Evolutionary conservation across 2,329 filamentous ascomycete species (phyloP).

Genomic region (Chrysoporthe austroafricana): DNA sequence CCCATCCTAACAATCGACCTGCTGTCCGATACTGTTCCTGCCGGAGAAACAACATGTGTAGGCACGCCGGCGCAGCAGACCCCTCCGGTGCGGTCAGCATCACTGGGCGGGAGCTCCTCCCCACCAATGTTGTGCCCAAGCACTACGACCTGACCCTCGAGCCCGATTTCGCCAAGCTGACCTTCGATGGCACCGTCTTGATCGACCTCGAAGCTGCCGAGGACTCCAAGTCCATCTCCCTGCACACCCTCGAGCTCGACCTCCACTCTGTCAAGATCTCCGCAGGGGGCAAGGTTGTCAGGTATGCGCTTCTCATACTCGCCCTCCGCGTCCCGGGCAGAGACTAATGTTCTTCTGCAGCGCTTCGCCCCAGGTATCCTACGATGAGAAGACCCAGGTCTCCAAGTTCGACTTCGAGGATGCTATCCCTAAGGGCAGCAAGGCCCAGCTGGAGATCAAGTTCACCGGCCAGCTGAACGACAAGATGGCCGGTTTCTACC

Average conservation of each 20-base stretch:
- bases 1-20: slow-evolving; percentile 28
- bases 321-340: slow-evolving; percentile 22
- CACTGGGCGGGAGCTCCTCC: slow-evolving; percentile 78
- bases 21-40: slow-evolving; percentile 70
- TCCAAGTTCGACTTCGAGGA: slow-evolving; percentile 81
- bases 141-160: slow-evolving; percentile 94
- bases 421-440: slow-evolving; percentile 71
- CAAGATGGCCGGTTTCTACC: slow-evolving; percentile 88
- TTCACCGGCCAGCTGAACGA: slow-evolving; percentile 83
- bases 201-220: slow-evolving; percentile 88
- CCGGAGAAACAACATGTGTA: slow-evolving; percentile 73
- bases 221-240: slow-evolving; percentile 80
- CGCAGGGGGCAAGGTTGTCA: slow-evolving; percentile 58
- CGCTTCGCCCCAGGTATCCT: slow-evolving; percentile 68
- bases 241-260: slow-evolving; percentile 87
- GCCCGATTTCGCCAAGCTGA: slow-evolving; percentile 85
- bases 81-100: slow-evolving; percentile 41
- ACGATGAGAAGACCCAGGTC: slow-evolving; percentile 80
- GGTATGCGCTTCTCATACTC: slow-evolving; percentile 37
- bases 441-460: slow-evolving; percentile 76
- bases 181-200: slow-evolving; percentile 80
- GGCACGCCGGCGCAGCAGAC: slow-evolving; percentile 43
- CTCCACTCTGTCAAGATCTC: slow-evolving; percentile 75
- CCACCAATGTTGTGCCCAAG: slow-evolving; percentile 85
- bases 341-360: slow-evolving; percentile 45